Percentiles rank a stretch among this genome's conserved stretches.
phyloP scores from a whole-genome alignment of 2,329 filamentous ascomycete genomes.

The Colletotrichum sublineola region DNA sequence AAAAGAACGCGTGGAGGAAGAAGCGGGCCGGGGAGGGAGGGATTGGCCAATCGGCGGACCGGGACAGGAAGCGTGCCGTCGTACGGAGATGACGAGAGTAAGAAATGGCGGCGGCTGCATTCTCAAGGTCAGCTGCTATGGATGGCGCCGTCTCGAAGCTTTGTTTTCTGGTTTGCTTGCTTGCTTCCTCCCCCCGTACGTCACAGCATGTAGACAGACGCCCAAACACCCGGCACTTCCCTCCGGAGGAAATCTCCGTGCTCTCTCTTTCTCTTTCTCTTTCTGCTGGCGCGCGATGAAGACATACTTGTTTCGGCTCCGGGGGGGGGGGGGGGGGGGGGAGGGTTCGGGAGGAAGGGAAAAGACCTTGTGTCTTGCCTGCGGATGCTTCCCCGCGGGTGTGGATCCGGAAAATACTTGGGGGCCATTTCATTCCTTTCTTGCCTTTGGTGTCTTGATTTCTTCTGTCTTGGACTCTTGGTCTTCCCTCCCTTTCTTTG shows the following conservation, averaged over 20 bases:
- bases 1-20: not conserved
- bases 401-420: not conserved
- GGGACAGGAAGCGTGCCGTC: not conserved
- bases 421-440: not conserved
- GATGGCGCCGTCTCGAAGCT: not conserved
- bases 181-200: not conserved
- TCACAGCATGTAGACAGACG: not conserved
- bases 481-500: slow-evolving; percentile 3
- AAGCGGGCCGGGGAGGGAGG: not conserved
- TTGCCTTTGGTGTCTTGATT: not conserved
- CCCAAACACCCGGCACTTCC: not conserved
- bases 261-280: not conserved
- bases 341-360: too few relatives aligned
- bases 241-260: not conserved
- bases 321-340: not conserved
- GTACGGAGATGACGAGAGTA: not conserved
- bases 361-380: not conserved
- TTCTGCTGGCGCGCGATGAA: not conserved
- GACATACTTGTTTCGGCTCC: not conserved
- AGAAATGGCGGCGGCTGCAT: not conserved
- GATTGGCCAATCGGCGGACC: slow-evolving; percentile 5
- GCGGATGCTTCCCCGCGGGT: not conserved
- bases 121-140: not conserved
- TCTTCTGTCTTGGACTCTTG: not conserved
- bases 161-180: not conserved